A percentile compares a stretch with the other conserved stretches of the same genome.
phyloP scores from a whole-genome alignment of 805 yeast species.

The Metschnikowia cerradonensis region DNA sequence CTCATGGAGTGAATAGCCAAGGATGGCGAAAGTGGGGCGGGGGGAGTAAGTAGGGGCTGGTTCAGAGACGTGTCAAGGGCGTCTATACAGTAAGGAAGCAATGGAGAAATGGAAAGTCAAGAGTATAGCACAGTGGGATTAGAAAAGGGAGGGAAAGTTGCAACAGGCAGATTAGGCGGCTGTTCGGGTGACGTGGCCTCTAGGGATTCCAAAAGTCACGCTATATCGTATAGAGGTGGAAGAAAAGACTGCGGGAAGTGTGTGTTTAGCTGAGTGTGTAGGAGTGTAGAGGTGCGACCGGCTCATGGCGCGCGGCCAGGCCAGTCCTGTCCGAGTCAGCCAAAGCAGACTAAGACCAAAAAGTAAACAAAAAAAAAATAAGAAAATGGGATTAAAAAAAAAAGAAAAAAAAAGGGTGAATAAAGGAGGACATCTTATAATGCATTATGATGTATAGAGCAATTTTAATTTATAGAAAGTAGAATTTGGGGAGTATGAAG shows the following conservation, averaged over 20 bases:
- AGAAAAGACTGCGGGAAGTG: not conserved
- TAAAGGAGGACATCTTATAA: too few species aligned
- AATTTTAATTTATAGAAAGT: not conserved
- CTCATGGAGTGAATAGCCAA: conserved; percentile 18
- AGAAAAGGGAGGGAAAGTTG: not conserved
- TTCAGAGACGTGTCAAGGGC: not conserved
- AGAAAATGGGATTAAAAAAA: not conserved
- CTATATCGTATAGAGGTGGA: not conserved
- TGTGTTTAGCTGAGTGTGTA: too few species aligned
- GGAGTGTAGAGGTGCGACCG: too few species aligned
- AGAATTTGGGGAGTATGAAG: not conserved
- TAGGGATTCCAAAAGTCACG: too few species aligned
- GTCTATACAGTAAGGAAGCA: too few species aligned
- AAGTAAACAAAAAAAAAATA: not conserved
- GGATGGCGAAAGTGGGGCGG: not conserved
- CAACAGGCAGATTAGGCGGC: not conserved
- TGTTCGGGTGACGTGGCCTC: too few species aligned
- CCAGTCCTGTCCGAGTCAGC: too few species aligned
- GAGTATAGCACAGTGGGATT: too few species aligned
- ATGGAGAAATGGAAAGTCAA: too few species aligned
- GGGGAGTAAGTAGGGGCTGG: not conserved
- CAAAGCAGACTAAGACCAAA: too few species aligned
- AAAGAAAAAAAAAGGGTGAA: not conserved
- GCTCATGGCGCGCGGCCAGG: too few species aligned
- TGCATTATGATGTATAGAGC: not conserved